Evolutionary conservation across 768 basidiomycete species (phyloP), one percentile per base, ranked within the genome.

Genomic region (Pleurotus tuber-regium): DNA sequence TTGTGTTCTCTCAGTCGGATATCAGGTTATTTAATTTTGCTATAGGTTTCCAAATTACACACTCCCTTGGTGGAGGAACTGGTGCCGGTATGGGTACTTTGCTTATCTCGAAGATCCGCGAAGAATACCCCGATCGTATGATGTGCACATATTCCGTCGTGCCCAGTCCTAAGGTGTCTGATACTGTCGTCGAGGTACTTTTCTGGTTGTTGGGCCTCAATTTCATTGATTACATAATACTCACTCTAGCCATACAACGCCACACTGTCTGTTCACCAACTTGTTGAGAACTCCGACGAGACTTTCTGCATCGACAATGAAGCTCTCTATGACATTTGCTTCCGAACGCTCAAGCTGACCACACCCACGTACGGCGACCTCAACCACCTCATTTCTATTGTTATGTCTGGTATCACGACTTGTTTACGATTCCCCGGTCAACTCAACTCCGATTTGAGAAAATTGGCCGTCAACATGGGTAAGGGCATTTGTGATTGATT

Each of bases 261-360:
- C 28, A 97, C 94, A 3, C 89, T 98, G 48, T 97, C 93, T 47
- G 93, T 98, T 9, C 96, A 98, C 70, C 97, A 98, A 73, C 85
- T 98, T 36, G 97, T 98, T 47, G 97, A 98, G 74, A 98, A 98
- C 82, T 98, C 96, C 29, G 96, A 98, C 65, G 94, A 97, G 75
- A 98, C 97, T 14, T 98, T 98, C 90, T 98, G 96, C 72, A 98
- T 99, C 68, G 96, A 98, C 69, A 98, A 98, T 70, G 96, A 98
- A 71, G 97, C 96, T 24, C 86, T 99, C 51, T 97, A 98, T 73
- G 97, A 98, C 66, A 99, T 99, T 65, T 98, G 95, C 74, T 94
- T 97, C 84, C 83, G 92, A 66, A 98, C 97, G 25, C 82, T 99
- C 66, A 98, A 99, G 77, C 86, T 98, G 57, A 82, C 86, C 40